Base-by-base conservation (phyloP, 305 asterid genomes). In the Nicotiana rustica region DNA sequence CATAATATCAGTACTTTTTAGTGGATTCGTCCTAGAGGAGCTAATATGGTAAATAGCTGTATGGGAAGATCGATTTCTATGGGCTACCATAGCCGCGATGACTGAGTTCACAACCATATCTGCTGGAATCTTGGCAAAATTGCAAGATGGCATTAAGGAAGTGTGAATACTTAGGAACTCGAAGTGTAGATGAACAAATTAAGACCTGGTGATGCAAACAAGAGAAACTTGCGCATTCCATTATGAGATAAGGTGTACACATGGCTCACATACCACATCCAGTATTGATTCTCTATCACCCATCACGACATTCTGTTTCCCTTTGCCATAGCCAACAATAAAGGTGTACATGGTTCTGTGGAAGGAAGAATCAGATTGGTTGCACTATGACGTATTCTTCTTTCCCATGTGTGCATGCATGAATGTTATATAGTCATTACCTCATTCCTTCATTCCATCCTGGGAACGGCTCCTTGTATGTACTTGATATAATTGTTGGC, bases 51-150 rank as follows among this genome's bases (percentile, higher is more conserved):
- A 87, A 14, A 90, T 4, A 8, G 55, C 69, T 80, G 29, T 17
- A 80, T 1, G 35, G 76, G 52, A 36, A 41, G 25, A 64, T 21
- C 62, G 68, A 2, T 64, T 56, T 15, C 13, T 29, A 21, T 21
- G 68, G 68, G 15, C 36, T n/a, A 86, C 86, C 57, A 90, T 81
- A 41, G 86, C 88, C 47, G 90, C 87, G 2, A 90, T n/a, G 89
- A 90, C 86, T 44, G 88, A 84, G 44, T 90, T 90, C 13, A 90
- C 92, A 85, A 90, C 92, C 92, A 90, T 89, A 60, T 90, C 93
- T 0, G 92, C 91, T 7, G 92, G 92, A 82, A 87, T 86, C 91
- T 90, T 84, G 35, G 17, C 68, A 62, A 62, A 62, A 10, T 36
- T 62, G 36, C 68, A 62, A 62, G 33, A 21, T 21, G 14, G 68